Conservation (phyloP, 2,329 filamentous ascomycete species). For the Aspergillus melleus region DNA sequence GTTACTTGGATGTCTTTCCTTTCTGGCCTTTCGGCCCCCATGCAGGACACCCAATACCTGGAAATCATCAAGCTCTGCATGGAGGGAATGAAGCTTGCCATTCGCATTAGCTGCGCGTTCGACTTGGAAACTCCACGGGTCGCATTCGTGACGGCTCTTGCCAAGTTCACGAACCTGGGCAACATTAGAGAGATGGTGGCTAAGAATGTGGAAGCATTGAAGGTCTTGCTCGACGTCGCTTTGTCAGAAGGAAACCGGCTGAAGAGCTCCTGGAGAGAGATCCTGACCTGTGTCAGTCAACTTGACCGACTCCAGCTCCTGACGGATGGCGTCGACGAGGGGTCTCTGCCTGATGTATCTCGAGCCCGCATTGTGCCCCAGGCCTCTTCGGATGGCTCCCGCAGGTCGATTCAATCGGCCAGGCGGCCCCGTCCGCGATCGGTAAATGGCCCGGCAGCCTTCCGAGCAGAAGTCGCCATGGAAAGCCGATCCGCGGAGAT, state of each 20-base stretch:
- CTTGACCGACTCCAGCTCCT: slow-evolving; percentile 93
- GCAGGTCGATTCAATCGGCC: slow-evolving; percentile 63
- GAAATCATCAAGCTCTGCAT: slow-evolving; percentile 91
- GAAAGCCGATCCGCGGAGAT: slow-evolving; percentile 93
- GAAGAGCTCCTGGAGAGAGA: slow-evolving; percentile 89
- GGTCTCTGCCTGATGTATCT: slow-evolving; percentile 85
- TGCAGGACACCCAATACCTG: slow-evolving; percentile 89
- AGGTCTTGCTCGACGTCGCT: slow-evolving; percentile 86
- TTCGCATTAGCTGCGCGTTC: slow-evolving; percentile 89
- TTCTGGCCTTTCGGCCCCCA: slow-evolving; percentile 87
- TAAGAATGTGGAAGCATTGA: slow-evolving; percentile 94
- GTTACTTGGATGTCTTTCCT: slow-evolving; percentile 99
- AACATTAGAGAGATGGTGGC: slow-evolving; percentile 93
- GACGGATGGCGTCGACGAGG: slow-evolving; percentile 91
- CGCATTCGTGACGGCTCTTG: slow-evolving; percentile 89
- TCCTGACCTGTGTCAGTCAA: slow-evolving; percentile 92
- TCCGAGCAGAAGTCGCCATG: slow-evolving; percentile 79
- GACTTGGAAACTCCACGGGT: slow-evolving; percentile 90
- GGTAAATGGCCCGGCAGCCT: slow-evolving; percentile 52
- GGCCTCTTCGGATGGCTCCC: slow-evolving; percentile 55
- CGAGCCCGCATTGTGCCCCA: slow-evolving; percentile 71
- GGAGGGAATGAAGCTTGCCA: slow-evolving; percentile 91
- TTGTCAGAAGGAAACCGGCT: slow-evolving; percentile 89
- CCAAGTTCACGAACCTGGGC: slow-evolving; percentile 92
- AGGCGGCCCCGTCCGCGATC: slow-evolving; percentile 52